A percentile compares a stretch with the other conserved stretches of the same genome.
phyloP scores from a whole-genome alignment of 2,329 filamentous ascomycete species.

The Lachnellula subtilissima region DNA sequence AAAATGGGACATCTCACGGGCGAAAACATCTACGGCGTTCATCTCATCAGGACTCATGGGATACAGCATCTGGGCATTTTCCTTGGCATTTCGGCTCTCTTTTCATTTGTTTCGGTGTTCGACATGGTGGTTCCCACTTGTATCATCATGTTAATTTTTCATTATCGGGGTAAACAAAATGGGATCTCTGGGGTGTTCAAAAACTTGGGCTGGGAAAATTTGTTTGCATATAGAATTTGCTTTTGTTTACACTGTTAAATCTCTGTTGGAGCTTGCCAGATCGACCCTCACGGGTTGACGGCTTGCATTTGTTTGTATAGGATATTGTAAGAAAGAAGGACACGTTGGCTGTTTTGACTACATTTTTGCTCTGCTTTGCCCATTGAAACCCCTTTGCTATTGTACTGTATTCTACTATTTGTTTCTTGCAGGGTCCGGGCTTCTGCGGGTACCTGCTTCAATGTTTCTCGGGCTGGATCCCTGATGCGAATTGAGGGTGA shows the following conservation, averaged over 20 bases:
- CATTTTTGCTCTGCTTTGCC: constrained; percentile 2
- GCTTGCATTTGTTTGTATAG: constrained; percentile 15
- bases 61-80: constrained; percentile 6
- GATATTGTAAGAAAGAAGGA: constrained; percentile 14
- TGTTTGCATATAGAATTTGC: constrained; percentile 22
- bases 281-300: constrained; percentile 16
- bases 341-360: constrained; percentile 1
- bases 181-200: constrained; percentile 14
- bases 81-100: constrained; percentile 7
- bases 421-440: neutral
- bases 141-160: constrained; percentile 12
- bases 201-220: constrained; percentile 20
- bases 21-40: constrained; percentile 17
- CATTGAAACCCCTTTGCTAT: neutral
- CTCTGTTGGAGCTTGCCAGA: constrained; percentile 5
- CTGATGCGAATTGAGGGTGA: constrained; percentile 7
- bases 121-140: constrained; percentile 2
- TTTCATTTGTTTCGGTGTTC: constrained; percentile 7
- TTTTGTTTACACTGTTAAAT: constrained; percentile 11
- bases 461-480: constrained; percentile 12
- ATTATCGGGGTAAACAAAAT: constrained; percentile 20
- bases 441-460: constrained; percentile 4
- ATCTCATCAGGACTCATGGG: constrained; percentile 17
- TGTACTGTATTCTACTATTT: neutral
- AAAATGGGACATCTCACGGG: constrained; percentile 6